A percentile compares a stretch with the other conserved stretches of the same genome.
These are phyloP conservation scores for Schoenoplectus triqueter DNA, from an alignment of 202 grass and related monocot genomes.

Conservation along the genomic window DNA sequence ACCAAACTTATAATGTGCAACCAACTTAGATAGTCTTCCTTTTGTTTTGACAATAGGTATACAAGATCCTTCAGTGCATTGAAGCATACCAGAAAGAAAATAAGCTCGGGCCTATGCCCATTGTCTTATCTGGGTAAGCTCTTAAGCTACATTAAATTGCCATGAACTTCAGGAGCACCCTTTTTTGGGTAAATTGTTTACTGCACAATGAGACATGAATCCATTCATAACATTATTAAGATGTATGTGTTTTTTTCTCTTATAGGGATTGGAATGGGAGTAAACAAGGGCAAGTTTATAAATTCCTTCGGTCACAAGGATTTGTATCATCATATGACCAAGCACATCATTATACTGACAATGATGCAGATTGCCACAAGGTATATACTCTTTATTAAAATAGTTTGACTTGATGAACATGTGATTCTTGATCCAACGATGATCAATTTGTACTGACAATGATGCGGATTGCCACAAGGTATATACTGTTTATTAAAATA, in stretches of 20 bases:
- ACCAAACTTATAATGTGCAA: constrained; percentile 20
- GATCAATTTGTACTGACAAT: neutral
- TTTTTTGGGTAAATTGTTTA: constrained; percentile 29
- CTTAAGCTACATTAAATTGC: constrained; percentile 31
- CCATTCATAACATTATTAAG: constrained; percentile 32
- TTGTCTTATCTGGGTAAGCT: constrained; percentile 78
- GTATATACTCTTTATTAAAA: constrained; percentile 46
- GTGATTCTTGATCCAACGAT: constrained; percentile 20
- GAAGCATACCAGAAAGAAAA: constrained; percentile 81
- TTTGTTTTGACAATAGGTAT: constrained; percentile 50
- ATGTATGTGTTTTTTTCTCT: constrained; percentile 28
- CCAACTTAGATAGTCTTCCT: neutral
- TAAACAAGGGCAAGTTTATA: constrained; percentile 90
- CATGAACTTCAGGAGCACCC: constrained; percentile 18
- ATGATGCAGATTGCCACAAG: constrained; percentile 83
- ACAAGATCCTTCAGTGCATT: constrained; percentile 81
- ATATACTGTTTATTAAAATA: constrained; percentile 30
- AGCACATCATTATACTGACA: constrained; percentile 81
- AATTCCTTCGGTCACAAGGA: constrained; percentile 77
- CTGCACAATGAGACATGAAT: neutral
- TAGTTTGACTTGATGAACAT: constrained; percentile 33
- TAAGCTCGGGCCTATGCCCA: constrained; percentile 73
- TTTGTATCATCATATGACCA: constrained; percentile 87
- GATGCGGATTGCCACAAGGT: no score
- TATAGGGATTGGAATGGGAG: constrained; percentile 87